Base-by-base conservation (phyloP, 2,329 filamentous ascomycete species). In the Aspergillus sclerotialis region DNA sequence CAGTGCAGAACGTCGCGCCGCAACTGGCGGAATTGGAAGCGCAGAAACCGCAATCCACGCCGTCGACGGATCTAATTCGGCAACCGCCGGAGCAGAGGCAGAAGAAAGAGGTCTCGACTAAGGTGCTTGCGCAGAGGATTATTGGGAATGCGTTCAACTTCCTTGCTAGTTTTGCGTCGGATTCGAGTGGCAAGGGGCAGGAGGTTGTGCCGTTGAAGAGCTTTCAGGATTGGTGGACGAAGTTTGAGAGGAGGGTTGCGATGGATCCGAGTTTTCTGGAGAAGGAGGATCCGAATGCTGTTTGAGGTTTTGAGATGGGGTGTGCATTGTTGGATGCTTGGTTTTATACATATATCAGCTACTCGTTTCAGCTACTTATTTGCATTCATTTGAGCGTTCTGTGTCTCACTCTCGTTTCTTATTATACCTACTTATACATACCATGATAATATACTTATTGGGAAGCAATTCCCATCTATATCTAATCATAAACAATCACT, bases 101-200 rank as follows among this genome's bases (percentile, higher is more conserved):
- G 40, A 51, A 39, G 52, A 53, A 57, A 17, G 63, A 66, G 30
- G 69, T 78, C 2, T 70, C 75, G n/a, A 92, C 87, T 0, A 78
- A 85, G 44, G 68, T 87, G 2, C 71, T 98, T 15, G 92, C 92
- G 18, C 88, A 96, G 64, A 73, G 86, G 44, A 95, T 98, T 49
- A 96, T 98, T 51, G 83, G 86, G 50, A 94, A 95, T 61, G 92
- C 90, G 10, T 98, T 96, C 63, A 95, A 98, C 63, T 96, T 94
- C 59, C 69, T 98, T 37, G 80, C 90, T 3, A 84, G 87, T 50
- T 96, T 94, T 68, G 85, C 82, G 39, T 77, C 78, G 24, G 69
- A 64, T 47, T 54, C 55, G 0, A 65, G 68, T 16, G 45, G 48
- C 14, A 73, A 69, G 2, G 83, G 83, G 0, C 76, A 83, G 29